Conservation (phyloP, 1,284 basidiomycete species). For the Malassezia psittaci region DNA sequence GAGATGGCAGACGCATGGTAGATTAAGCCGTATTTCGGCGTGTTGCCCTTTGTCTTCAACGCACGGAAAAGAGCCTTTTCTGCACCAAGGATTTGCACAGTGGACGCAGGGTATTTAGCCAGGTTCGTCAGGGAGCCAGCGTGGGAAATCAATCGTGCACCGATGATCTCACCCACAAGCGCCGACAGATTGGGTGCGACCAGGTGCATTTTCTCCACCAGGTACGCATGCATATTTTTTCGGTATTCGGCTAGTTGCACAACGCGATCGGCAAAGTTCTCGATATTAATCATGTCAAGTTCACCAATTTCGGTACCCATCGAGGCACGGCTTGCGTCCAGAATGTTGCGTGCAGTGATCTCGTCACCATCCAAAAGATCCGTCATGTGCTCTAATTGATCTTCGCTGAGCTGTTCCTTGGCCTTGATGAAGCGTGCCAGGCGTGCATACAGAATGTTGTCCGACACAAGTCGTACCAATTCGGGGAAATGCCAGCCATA, state of each 20-base stretch:
- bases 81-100: slow-evolving; percentile 93
- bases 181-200: slow-evolving; percentile 87
- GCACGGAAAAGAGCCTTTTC: slow-evolving; percentile 97
- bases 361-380: slow-evolving; percentile 76
- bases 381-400: slow-evolving; percentile 65
- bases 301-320: slow-evolving; percentile 91
- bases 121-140: slow-evolving; percentile 94
- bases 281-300: slow-evolving; percentile 93
- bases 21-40: slow-evolving; percentile 64
- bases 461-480: slow-evolving; percentile 82
- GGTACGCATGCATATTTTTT: slow-evolving; percentile 76
- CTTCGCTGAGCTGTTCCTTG: slow-evolving; percentile 61
- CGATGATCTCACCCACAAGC: slow-evolving; percentile 86
- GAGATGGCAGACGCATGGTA: slow-evolving; percentile 69
- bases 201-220: slow-evolving; percentile 94
- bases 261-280: slow-evolving; percentile 79
- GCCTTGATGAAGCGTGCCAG: slow-evolving; percentile 79
- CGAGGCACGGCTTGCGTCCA: slow-evolving; percentile 83
- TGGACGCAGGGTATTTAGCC: slow-evolving; percentile 96
- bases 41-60: slow-evolving; percentile 96
- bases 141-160: slow-evolving; percentile 87
- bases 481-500: slow-evolving; percentile 99
- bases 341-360: slow-evolving; percentile 78
- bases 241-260: slow-evolving; percentile 87
- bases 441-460: slow-evolving; percentile 89